Conservation (phyloP, 768 basidiomycete species). For the Tylopilus balloui region DNA sequence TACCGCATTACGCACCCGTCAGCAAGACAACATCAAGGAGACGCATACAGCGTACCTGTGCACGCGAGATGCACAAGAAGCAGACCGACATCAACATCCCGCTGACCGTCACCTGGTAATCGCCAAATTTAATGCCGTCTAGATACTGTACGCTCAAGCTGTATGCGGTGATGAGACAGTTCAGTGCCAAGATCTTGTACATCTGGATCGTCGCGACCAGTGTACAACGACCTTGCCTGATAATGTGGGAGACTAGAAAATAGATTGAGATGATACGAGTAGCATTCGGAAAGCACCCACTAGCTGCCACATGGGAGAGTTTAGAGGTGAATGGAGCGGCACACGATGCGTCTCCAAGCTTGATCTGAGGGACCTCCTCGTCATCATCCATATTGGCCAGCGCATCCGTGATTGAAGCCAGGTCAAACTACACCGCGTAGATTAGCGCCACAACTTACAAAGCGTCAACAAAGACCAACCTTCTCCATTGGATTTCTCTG, state of each 20-base stretch:
- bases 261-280: background rate
- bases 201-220: slow-evolving; percentile 98
- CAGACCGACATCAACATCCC: slow-evolving; percentile 94
- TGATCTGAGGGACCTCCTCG: slow-evolving; percentile 94
- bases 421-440: slow-evolving; percentile 56
- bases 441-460: slow-evolving; percentile 1
- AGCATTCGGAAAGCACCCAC: slow-evolving; percentile 44
- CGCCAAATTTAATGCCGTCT: slow-evolving; percentile 98
- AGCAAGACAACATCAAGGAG: background rate
- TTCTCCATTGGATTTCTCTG: slow-evolving; percentile 88
- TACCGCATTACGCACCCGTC: slow-evolving; percentile 36
- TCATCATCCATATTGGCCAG: slow-evolving; percentile 93
- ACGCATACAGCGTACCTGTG: slow-evolving; percentile 61
- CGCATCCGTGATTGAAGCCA: slow-evolving; percentile 74
- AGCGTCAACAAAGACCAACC: slow-evolving; percentile 39
- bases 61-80: slow-evolving; percentile 96
- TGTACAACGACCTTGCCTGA: slow-evolving; percentile 97
- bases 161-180: slow-evolving; percentile 98
- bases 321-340: slow-evolving; percentile 99
- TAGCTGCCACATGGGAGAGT: slow-evolving; percentile 92
- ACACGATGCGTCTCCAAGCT: slow-evolving; percentile 98
- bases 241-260: slow-evolving; percentile 86
- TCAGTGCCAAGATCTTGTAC: slow-evolving; percentile 98
- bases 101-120: slow-evolving; percentile 96
- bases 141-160: slow-evolving; percentile 96